Evolutionary conservation across 192 early-diverging fungal genomes (phyloP), one percentile per base, ranked within the genome.

Genomic region (Backusella luteola): DNA sequence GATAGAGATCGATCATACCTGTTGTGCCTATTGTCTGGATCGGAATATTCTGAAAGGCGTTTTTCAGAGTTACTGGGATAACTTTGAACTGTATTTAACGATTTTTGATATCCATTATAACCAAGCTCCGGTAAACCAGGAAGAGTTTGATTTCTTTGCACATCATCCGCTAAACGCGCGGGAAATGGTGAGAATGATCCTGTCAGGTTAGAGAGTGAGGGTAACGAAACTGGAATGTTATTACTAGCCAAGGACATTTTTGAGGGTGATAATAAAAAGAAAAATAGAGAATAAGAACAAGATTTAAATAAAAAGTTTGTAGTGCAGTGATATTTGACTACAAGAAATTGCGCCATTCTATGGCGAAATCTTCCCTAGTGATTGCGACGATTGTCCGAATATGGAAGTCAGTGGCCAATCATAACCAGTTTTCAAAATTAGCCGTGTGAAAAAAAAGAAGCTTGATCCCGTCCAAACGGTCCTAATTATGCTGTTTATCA

Each of bases 341-440:
- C 26, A 14, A 32, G 23, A n/a, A 41, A 76, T 76, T 69, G 68
- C 75, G 75, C 75, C 75, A 76, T 70, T n/a, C 35, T 52, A 76
- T 76, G 67, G 68, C 75, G 75, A 76, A 68, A 76, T 76, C 52
- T 76, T 52, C 17, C 21, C 70, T 4, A 32, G 7, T 66, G 23
- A 76, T 76, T 76, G 75, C 75, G 75, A 76, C 42, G 19, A 34
- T 6, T 71, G 34, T 36, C 36, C 36, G 17, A 46, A 71, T 46
- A 46, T 44, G 39, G 70, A 39, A 71, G 34, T 1, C 12, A 11
- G n/a, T 12, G 4, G 68, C 68, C 68, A 39, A 38, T 69, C 68
- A 39, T 4, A 12, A 29, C 26, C 26, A 63, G 23, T 63, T 63
- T 63, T 63, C 23, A 63, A 63, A 29, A 26, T 63, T 29, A 29